Conservation (phyloP, 2,329 filamentous ascomycete species). For the Clonostachys byssicola region DNA sequence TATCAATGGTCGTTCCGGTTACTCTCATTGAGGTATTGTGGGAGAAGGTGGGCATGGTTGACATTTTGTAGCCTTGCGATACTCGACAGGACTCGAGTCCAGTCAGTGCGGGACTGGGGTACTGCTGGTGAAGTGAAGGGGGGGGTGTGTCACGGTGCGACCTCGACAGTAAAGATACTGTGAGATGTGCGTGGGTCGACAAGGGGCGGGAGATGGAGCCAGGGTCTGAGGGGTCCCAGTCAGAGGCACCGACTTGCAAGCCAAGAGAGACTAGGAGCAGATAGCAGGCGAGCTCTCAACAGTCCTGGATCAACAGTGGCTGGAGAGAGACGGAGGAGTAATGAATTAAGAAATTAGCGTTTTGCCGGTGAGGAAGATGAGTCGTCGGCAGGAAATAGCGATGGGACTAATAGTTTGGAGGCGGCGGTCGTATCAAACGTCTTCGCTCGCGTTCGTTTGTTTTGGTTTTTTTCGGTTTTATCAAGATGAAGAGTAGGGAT, state of each 20-base stretch:
- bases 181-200: slow-evolving; percentile 12
- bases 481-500: slow-evolving; percentile 20
- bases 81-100: neutral
- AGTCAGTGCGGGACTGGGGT: slow-evolving; percentile 1
- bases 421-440: slow-evolving; percentile 6
- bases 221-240: slow-evolving; percentile 9
- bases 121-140: slow-evolving; percentile 1
- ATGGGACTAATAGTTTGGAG: neutral
- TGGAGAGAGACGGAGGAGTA: neutral
- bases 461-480: slow-evolving; percentile 20
- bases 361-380: slow-evolving; percentile 13
- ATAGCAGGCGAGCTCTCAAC: neutral
- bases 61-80: slow-evolving; percentile 52
- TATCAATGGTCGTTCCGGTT: slow-evolving; percentile 44
- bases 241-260: neutral
- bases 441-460: slow-evolving; percentile 22
- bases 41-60: slow-evolving; percentile 60
- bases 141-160: slow-evolving; percentile 6
- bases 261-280: neutral
- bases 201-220: slow-evolving; percentile 17
- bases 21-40: slow-evolving; percentile 43
- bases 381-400: neutral
- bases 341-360: slow-evolving; percentile 2
- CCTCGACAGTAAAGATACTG: slow-evolving; percentile 2
- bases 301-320: slow-evolving; percentile 1